Evolutionary conservation across 1,284 basidiomycete genomes (phyloP), one percentile per base, ranked within the genome.

Genomic region (Ustilago nuda): DNA sequence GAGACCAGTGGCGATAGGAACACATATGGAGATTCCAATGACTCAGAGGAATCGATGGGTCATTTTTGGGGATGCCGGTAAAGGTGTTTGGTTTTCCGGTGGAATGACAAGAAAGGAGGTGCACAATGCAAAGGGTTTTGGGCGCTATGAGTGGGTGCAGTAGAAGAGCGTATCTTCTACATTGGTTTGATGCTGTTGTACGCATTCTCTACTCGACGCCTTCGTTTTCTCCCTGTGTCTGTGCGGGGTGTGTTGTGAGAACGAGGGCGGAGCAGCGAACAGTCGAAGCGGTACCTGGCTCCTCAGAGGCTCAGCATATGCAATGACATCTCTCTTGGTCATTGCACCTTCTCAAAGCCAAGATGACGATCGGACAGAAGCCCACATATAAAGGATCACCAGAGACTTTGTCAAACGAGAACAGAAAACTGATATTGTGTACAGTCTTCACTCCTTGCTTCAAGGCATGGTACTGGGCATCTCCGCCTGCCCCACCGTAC

Each of bases 31-130:
- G 50, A 57, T 65, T 12, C 62, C 58, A 1, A 50, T 58, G 30
- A 61, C 62, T 9, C 46, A 61, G 32, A 19, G 68, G 13, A 65
- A 71, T 41, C 46, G 68, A 5, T 71, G 68, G 68, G 61, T 56
- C 0, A 45, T 71, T 5, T 58, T 71, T 19, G 68, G 68, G 1
- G 62, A 71, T n/a, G 45, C 58, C 0, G 62, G 62, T 12, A 13
- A 35, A 12, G 68, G 68, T 0, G 55, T 71, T 4, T 71, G 68
- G 68, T 63, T 71, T 32, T 43, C 46, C 1, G 68, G 68, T 6
- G 62, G 58, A 1, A 35, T 65, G 58, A 71, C 62, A 12, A 30
- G n/a, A 17, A 61, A 61, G 33, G 68, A 71, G 41, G 55, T 43
- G 12, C 23, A 15, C 4, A 9, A 61, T 45, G 27, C 39, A 41